Base-by-base conservation (phyloP, 108 stramenopile species). In the Discostella pseudostelligera region DNA sequence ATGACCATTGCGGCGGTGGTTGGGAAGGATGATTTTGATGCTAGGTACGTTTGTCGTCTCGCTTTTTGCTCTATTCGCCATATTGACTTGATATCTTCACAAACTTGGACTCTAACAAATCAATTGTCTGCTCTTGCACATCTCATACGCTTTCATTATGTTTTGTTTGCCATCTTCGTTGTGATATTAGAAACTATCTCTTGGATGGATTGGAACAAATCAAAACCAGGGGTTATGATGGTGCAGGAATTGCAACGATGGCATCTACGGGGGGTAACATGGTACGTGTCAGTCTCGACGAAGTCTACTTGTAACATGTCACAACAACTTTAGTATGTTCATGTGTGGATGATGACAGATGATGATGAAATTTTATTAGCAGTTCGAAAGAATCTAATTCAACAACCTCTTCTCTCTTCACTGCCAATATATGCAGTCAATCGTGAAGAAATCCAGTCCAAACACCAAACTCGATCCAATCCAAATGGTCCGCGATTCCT, bases 201-300 rank as follows among this genome's bases (percentile, higher is more conserved):
- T 36, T 90, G 10, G 86, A 93, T 60, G 94, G 90, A 7, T 73
- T 95, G 48, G 70, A 78, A 43, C 85, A 92, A 63, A 81, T 95
- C 64, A 86, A 88, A 58, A 90, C 92, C 35, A 77, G 92, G 4
- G 94, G 94, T 16, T 95, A 95, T 50, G 94, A 95, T 67, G 86
- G 87, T 12, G 89, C 94, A 9, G 94, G 94, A 21, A 71, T 95
- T 9, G 89, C 87, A 8, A 88, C 92, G 32, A 76, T 76, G 75
- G 42, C 48, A 32, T 62, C 75, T 1, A 7, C 58, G 32, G 42
- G 53, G 25, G 53, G 54, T 6, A 40, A 14, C 19, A 78, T 74
- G 77, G 77, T 73, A 37, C 56, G 70, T 67, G 19, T 36, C 6
- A 20, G 5, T 35, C 53, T 65, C 5, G 53, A 32, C 53, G 44